phyloP scores from a whole-genome alignment of 176 grass and related monocot species.

The Coix lacrymajobi region DNA sequence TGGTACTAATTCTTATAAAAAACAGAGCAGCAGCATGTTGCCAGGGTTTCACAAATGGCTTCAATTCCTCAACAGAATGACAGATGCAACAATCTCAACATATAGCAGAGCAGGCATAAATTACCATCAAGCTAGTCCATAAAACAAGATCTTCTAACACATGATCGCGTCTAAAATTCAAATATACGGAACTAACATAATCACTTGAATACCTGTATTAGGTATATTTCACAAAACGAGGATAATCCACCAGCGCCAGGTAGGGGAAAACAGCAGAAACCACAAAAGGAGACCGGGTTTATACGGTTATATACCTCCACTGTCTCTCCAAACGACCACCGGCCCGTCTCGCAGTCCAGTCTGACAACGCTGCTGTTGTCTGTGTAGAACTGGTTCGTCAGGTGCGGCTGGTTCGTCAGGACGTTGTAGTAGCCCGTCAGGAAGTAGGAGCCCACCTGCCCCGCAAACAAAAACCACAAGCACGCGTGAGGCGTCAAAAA shows the following conservation, averaged over 20 bases:
- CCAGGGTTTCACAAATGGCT: not conserved
- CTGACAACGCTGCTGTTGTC: conserved; percentile 43
- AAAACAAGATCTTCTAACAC: not conserved
- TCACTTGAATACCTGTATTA: not conserved
- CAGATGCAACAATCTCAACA: not conserved
- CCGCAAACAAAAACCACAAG: not conserved
- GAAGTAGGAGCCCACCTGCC: conserved; percentile 61
- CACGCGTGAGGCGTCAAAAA: conserved; percentile 13
- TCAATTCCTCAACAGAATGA: not conserved
- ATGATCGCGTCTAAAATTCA: not conserved
- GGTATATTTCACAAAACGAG: not conserved
- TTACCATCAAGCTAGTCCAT: not conserved
- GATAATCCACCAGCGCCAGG: not conserved
- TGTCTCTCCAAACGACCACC: conserved; percentile 36
- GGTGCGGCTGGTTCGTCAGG: conserved; percentile 40
- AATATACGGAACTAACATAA: not conserved
- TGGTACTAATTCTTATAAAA: not conserved
- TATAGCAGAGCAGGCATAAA: not conserved
- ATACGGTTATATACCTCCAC: conserved; percentile 42
- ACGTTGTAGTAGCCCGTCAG: conserved; percentile 56
- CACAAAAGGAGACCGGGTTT: not conserved
- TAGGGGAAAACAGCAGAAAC: not conserved
- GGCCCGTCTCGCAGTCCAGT: conserved; percentile 37
- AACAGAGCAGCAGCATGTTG: not conserved
- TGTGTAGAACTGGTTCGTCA: conserved; percentile 51